Percentiles rank a stretch among this genome's conserved stretches.
These are phyloP conservation scores for Fragaria ananassa DNA, from an alignment of 306 rosid genomes.

Conservation along the genomic window DNA sequence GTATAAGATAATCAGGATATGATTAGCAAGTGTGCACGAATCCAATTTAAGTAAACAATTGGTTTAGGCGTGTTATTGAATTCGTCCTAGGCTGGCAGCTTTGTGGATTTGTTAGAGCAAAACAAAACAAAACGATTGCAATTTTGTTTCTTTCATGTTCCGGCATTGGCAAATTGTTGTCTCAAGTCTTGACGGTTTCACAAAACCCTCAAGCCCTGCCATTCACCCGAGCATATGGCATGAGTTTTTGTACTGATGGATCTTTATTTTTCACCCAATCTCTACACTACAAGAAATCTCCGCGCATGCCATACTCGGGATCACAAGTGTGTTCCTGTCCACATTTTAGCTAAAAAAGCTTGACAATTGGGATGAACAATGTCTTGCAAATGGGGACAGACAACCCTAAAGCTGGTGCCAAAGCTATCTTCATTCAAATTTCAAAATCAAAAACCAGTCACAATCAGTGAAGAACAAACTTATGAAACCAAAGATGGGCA, in stretches of 20 bases:
- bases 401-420: neutral
- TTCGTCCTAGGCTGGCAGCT: conserved; percentile 6
- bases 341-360: neutral
- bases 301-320: neutral
- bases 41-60: neutral
- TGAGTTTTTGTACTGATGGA: neutral
- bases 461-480: conserved; percentile 16
- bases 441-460: neutral
- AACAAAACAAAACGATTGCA: neutral
- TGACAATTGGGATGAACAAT: neutral
- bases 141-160: neutral
- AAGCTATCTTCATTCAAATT: neutral
- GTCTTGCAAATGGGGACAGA: neutral
- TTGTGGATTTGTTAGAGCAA: neutral
- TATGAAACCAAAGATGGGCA: conserved; percentile 15
- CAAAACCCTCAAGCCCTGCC: neutral
- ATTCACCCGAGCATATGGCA: neutral
- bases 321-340: neutral
- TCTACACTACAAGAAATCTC: neutral
- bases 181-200: neutral
- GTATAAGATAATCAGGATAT: neutral
- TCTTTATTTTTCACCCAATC: neutral
- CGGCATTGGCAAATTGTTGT: neutral
- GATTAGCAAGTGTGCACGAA: neutral
- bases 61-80: neutral